Evolutionary conservation across 805 yeast species (phyloP).

Genomic region (Teunomyces funiuensis): DNA sequence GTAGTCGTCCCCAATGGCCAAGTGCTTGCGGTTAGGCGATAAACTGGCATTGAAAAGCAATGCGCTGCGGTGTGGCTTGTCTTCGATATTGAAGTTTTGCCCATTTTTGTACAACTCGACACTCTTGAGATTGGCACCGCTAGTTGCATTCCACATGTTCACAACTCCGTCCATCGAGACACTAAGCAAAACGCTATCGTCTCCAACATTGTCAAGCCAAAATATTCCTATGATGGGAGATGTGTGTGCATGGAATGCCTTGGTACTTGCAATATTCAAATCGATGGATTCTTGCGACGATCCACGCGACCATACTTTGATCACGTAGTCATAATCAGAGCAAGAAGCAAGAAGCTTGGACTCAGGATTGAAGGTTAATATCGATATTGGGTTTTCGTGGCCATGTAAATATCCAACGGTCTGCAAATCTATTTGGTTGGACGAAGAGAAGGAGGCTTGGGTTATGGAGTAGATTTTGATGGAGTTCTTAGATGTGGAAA

Average conservation of each 20-base stretch:
- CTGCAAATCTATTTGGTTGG: slow-evolving; percentile 14
- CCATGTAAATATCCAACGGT: slow-evolving; percentile 48
- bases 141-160: slow-evolving; percentile 62
- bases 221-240: slow-evolving; percentile 54
- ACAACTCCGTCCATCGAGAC: slow-evolving; percentile 72
- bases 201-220: slow-evolving; percentile 48
- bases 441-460: slow-evolving; percentile 11
- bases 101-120: slow-evolving; percentile 29
- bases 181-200: slow-evolving; percentile 37
- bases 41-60: slow-evolving; percentile 56
- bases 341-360: slow-evolving; percentile 65
- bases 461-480: slow-evolving; percentile 53
- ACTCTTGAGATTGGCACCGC: slow-evolving; percentile 39
- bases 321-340: slow-evolving; percentile 66
- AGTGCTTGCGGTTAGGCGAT: slow-evolving; percentile 47
- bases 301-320: slow-evolving; percentile 75
- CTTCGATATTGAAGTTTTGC: slow-evolving; percentile 20
- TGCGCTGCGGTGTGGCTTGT: slow-evolving; percentile 40
- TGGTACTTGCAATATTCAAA: slow-evolving; percentile 19
- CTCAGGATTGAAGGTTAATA: slow-evolving; percentile 51
- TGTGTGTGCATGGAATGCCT: slow-evolving; percentile 39
- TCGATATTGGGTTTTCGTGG: slow-evolving; percentile 60
- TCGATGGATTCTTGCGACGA: slow-evolving; percentile 50
- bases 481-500: slow-evolving; percentile 59
- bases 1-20: slow-evolving; percentile 67